Evolutionary conservation across 768 basidiomycete species (phyloP).

Genomic region (Botryobasidium botryosum): DNA sequence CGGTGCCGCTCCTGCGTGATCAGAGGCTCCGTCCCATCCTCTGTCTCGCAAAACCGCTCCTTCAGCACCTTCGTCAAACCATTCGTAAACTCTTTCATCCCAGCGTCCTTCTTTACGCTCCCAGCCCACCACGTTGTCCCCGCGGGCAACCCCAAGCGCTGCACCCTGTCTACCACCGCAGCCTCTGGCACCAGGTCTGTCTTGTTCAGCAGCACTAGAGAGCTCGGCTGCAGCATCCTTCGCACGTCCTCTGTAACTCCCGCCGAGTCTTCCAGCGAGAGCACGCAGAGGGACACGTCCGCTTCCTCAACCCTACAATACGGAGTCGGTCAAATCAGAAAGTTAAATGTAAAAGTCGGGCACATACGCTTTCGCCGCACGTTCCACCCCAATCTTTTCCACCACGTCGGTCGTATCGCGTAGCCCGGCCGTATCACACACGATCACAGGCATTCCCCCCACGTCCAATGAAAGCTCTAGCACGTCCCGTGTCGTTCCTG

Average conservation of each 20-base stretch:
- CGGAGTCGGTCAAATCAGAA: background rate
- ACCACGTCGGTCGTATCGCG: constrained; percentile 51
- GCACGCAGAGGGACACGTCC: constrained; percentile 63
- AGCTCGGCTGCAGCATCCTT: constrained; percentile 24
- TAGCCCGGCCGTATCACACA: constrained; percentile 78
- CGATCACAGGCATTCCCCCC: constrained; percentile 64
- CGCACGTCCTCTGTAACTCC: constrained; percentile 1
- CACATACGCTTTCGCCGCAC: constrained; percentile 53
- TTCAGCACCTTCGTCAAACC: constrained; percentile 38
- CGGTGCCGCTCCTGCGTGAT: constrained; percentile 72
- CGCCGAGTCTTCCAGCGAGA: constrained; percentile 42
- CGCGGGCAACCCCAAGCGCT: background rate
- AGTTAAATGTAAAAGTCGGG: background rate
- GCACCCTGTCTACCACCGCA: too few species aligned
- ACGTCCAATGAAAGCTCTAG: constrained; percentile 75
- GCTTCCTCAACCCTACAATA: constrained; percentile 40
- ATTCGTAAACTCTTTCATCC: constrained; percentile 40
- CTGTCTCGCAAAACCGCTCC: constrained; percentile 24
- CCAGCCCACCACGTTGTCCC: constrained; percentile 32
- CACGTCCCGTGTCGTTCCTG: constrained; percentile 82
- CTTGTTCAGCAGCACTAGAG: constrained; percentile 63
- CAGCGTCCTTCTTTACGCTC: constrained; percentile 44
- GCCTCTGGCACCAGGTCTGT: constrained; percentile 33
- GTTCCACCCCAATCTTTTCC: constrained; percentile 66
- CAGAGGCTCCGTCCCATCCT: constrained; percentile 32